Percentiles rank a stretch among this genome's conserved stretches.
Conservation (phyloP, 108 stramenopile genomes). For the Stephanodiscus minutulus region DNA sequence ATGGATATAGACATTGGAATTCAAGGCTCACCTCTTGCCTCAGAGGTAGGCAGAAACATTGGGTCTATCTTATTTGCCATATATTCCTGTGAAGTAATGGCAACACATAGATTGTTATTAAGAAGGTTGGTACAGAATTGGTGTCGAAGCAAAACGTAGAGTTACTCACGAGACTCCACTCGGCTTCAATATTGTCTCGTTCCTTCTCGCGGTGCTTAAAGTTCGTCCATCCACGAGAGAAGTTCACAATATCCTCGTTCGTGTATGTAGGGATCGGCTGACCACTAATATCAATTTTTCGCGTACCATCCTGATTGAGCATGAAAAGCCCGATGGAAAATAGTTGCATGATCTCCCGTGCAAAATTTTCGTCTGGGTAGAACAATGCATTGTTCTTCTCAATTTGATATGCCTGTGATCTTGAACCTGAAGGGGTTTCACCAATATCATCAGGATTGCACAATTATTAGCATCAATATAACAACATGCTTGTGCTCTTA, state of each 20-base stretch:
- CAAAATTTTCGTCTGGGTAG: constrained; percentile 52
- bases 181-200: constrained; percentile 40
- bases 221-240: constrained; percentile 36
- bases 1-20: too few relatives aligned
- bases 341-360: constrained; percentile 58
- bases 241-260: constrained; percentile 52
- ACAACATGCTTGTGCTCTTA: constrained; percentile 1
- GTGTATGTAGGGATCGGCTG: constrained; percentile 36
- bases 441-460: constrained; percentile 19
- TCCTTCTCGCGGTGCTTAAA: constrained; percentile 19
- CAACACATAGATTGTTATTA: neutral
- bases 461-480: neutral
- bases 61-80: constrained; percentile 30
- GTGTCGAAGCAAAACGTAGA: neutral
- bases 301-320: constrained; percentile 57
- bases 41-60: constrained; percentile 32
- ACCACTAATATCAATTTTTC: constrained; percentile 25
- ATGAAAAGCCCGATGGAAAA: constrained; percentile 30
- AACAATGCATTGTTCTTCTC: constrained; percentile 24
- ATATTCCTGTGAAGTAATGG: neutral
- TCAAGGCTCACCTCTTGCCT: constrained; percentile 14
- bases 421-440: constrained; percentile 33
- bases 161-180: constrained; percentile 1
- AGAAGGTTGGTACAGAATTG: neutral
- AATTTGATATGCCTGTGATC: constrained; percentile 32